Evolutionary conservation across 139 green algal genomes (phyloP).

Genomic region (Asterochloris sp.): DNA sequence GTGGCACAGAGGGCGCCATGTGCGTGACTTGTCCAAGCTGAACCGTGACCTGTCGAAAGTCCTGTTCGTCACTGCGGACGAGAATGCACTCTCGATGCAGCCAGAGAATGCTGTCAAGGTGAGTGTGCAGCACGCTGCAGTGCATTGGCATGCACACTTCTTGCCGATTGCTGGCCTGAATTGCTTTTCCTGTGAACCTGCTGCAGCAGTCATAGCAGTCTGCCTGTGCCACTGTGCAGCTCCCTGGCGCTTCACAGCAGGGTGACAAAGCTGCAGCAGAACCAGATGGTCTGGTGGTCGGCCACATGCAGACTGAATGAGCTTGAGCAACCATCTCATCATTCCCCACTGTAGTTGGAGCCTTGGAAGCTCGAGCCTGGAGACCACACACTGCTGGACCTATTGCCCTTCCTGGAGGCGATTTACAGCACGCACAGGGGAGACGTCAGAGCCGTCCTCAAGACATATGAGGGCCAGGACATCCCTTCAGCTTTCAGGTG

Average conservation of each 20-base stretch:
- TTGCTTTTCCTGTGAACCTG: too few relatives aligned
- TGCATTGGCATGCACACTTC: too few relatives aligned
- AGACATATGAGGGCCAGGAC: constrained; percentile 79
- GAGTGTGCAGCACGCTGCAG: background rate
- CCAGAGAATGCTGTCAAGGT: constrained; percentile 89
- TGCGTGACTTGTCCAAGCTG: constrained; percentile 89
- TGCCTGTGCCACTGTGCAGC: too few relatives aligned
- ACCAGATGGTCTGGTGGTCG: background rate
- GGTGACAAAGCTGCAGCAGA: background rate
- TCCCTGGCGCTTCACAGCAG: too few relatives aligned
- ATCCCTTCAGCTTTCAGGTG: constrained; percentile 80
- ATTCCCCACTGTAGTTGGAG: constrained; percentile 32
- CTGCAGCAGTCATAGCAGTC: too few relatives aligned
- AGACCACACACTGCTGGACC: constrained; percentile 88
- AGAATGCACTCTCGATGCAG: constrained; percentile 66
- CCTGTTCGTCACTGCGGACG: constrained; percentile 65
- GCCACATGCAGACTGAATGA: background rate
- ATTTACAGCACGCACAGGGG: constrained; percentile 38
- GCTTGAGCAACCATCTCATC: background rate
- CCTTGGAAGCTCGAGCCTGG: constrained; percentile 55
- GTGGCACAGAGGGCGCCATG: constrained; percentile 85
- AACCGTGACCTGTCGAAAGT: constrained; percentile 90
- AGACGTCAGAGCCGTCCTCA: constrained; percentile 69
- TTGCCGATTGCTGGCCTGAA: too few relatives aligned
- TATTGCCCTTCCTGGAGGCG: constrained; percentile 80